Percentiles rank a stretch among this genome's conserved stretches.
These are phyloP conservation scores for Neonothopanus nambi DNA, from an alignment of 1,284 basidiomycete genomes.

Conservation along the genomic window DNA sequence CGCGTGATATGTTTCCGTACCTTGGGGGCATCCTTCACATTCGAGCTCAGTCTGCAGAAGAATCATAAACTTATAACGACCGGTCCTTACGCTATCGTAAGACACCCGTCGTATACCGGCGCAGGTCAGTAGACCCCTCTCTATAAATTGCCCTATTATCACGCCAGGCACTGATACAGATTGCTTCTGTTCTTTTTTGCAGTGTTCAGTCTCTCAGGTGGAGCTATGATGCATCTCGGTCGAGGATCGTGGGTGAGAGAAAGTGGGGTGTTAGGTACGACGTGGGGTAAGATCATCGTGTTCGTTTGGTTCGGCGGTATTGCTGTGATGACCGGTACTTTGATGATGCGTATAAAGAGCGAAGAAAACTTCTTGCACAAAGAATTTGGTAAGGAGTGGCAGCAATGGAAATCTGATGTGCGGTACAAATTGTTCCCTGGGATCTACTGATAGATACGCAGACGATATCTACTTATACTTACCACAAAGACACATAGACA, in stretches of 20 bases:
- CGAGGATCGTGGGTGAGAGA: not conserved
- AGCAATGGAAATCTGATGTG: constrained; percentile 15
- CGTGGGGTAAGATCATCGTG: not conserved
- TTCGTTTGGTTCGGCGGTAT: constrained; percentile 2
- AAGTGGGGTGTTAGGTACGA: not conserved
- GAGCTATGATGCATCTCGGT: not conserved
- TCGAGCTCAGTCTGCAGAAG: not conserved
- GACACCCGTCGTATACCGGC: not conserved
- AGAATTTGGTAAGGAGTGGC: constrained; percentile 16
- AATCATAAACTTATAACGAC: not conserved
- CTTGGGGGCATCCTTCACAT: not conserved
- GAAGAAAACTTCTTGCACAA: constrained; percentile 11
- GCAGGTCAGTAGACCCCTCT: not conserved
- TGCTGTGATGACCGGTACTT: not conserved
- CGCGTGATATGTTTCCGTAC: not conserved
- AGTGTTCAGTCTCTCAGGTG: too few relatives aligned
- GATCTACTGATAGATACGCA: constrained; percentile 8
- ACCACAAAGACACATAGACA: too few relatives aligned
- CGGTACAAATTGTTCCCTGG: constrained; percentile 13
- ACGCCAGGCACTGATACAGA: too few relatives aligned
- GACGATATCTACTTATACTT: too few relatives aligned
- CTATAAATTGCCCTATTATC: too few relatives aligned
- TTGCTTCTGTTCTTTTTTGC: too few relatives aligned
- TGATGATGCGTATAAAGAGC: constrained; percentile 1
- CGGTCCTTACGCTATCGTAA: not conserved